Base-by-base conservation (phyloP, 768 basidiomycete genomes). In the Pilatotrama ljubarskyi region DNA sequence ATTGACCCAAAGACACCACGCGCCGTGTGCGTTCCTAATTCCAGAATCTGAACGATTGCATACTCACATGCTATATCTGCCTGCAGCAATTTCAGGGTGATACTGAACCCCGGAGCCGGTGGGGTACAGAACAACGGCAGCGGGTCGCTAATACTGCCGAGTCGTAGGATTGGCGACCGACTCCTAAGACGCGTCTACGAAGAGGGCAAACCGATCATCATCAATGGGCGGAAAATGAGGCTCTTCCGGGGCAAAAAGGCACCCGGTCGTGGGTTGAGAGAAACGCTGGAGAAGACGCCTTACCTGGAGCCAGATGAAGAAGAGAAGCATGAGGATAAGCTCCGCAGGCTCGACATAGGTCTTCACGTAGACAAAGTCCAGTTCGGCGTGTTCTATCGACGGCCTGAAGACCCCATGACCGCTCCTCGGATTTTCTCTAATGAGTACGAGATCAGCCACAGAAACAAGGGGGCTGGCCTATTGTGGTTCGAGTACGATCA, bases 401-500 rank as follows among this genome's bases (percentile, higher is more conserved):
- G 59, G 5, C 54, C 65, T 14, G 46, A 59, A 47, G 56, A 58
- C 35, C 57, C 38, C 55, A 63, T 58, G 18, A 60, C 38, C 67
- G 69, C 52, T 53, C 59, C 62, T 10, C 70, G 66, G 2, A 66
- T 59, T 2, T 93, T 88, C 69, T 91, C 89, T 0, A 74, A 85
- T 4, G 91, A 93, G 72, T 90, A 84, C 81, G 82, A 88, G 55
- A 72, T 78, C 40, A 74, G 82, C 41, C 85, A 82, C 40, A 61
- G 66, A 8, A 62, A 76, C 42, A 63, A 64, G 11, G 78, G 82
- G 36, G 76, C 79, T 32, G 87, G 80, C 0, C 79, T 81, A 69
- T 69, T 91, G 18, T 70, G 75, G 32, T 84, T 92, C 35, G 82
- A 87, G 55, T 91, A 90, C 64, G 84, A 85, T 26, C 82, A 88